Conservation (phyloP, 306 rosid species). For the Delonix regia region DNA sequence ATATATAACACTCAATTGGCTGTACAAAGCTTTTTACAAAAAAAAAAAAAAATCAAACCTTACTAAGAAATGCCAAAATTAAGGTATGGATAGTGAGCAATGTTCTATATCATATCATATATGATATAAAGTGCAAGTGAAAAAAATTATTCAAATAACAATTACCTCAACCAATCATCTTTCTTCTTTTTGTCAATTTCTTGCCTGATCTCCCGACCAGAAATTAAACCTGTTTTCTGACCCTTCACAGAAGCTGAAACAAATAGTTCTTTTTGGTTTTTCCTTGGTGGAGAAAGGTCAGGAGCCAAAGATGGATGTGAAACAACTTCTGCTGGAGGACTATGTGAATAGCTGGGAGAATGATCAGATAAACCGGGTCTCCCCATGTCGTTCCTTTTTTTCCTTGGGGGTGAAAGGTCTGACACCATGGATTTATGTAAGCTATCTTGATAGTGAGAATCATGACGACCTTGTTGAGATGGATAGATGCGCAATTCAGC, state of each 20-base stretch:
- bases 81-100: neutral
- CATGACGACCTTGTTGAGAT: slow-evolving; percentile 47
- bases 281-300: slow-evolving; percentile 77
- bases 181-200: slow-evolving; percentile 72
- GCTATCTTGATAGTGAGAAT: slow-evolving; percentile 43
- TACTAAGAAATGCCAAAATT: neutral
- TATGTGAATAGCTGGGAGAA: slow-evolving; percentile 29
- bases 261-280: slow-evolving; percentile 48
- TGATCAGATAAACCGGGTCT: slow-evolving; percentile 34
- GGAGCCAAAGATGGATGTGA: slow-evolving; percentile 43
- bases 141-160: slow-evolving; percentile 22
- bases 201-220: slow-evolving; percentile 76
- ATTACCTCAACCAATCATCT: slow-evolving; percentile 69
- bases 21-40: neutral
- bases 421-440: slow-evolving; percentile 35
- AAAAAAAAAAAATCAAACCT: neutral
- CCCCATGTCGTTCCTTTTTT: slow-evolving; percentile 45
- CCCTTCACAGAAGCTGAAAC: slow-evolving; percentile 45
- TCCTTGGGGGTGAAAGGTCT: slow-evolving; percentile 81
- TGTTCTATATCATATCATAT: neutral
- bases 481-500: slow-evolving; percentile 50
- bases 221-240: slow-evolving; percentile 68
- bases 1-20: neutral
- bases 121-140: neutral
- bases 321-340: slow-evolving; percentile 30